A percentile compares a stretch with the other conserved stretches of the same genome.
These are phyloP conservation scores for Asterochloris erici DNA, from an alignment of 139 green algal genomes.

Conservation along the genomic window DNA sequence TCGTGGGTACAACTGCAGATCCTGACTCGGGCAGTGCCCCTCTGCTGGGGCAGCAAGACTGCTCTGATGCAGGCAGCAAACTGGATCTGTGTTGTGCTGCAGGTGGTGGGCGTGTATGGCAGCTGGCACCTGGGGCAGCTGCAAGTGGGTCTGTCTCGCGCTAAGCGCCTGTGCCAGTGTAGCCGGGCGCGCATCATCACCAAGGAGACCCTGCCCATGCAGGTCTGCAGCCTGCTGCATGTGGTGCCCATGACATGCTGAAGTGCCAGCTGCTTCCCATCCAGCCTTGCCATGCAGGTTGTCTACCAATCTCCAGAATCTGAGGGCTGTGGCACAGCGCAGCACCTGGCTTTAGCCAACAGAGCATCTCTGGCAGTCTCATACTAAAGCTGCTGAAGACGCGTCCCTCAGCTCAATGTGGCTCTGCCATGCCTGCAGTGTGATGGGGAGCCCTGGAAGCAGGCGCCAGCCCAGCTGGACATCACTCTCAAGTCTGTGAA, in stretches of 20 bases:
- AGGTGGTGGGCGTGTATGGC: constrained; percentile 73
- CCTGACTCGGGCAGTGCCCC: neutral
- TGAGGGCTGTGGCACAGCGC: too few relatives aligned
- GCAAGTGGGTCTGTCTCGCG: constrained; percentile 61
- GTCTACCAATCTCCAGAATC: too few relatives aligned
- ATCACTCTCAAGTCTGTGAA: constrained; percentile 15
- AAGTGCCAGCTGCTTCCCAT: too few relatives aligned
- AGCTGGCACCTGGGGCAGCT: constrained; percentile 76
- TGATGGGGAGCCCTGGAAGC: constrained; percentile 77
- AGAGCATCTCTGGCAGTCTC: too few relatives aligned
- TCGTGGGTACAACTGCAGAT: neutral
- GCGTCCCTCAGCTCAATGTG: too few relatives aligned
- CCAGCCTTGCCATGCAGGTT: neutral
- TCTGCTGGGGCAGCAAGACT: neutral
- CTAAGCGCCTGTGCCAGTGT: constrained; percentile 62
- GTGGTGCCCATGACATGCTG: neutral
- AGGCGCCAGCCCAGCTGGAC: constrained; percentile 19
- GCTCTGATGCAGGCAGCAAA: neutral
- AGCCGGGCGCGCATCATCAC: constrained; percentile 32
- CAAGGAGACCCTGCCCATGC: constrained; percentile 52
- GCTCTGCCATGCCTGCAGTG: constrained; percentile 27
- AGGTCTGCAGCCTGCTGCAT: constrained; percentile 20
- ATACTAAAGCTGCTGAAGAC: too few relatives aligned
- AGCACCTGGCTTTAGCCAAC: too few relatives aligned
- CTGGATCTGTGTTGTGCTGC: constrained; percentile 8